phyloP scores from a whole-genome alignment of 1,284 basidiomycete species.

The Cutaneotrichosporon cavernicola region DNA sequence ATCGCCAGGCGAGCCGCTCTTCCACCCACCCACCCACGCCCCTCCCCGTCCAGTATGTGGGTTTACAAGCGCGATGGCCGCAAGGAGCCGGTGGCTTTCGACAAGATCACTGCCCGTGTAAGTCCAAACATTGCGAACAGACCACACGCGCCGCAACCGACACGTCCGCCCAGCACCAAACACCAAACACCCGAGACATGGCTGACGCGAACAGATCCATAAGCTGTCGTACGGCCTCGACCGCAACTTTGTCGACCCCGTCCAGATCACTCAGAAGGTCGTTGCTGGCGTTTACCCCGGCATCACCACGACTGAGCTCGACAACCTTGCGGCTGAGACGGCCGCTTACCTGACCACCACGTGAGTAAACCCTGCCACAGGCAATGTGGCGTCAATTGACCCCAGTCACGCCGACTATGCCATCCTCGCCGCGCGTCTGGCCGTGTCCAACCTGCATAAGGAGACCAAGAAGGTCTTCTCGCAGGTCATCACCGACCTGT shows the following conservation, averaged over 20 bases:
- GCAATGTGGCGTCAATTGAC: conserved; percentile 69
- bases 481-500: conserved; percentile 84
- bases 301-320: conserved; percentile 88
- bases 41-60: conserved; percentile 44
- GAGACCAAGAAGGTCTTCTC: conserved; percentile 98
- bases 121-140: conserved; percentile 6
- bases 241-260: conserved; percentile 86
- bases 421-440: conserved; percentile 86
- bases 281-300: conserved; percentile 93
- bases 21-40: not conserved
- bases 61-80: conserved; percentile 53
- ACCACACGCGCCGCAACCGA: not conserved
- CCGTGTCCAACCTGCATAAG: conserved; percentile 98
- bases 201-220: conserved; percentile 62
- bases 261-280: conserved; percentile 94
- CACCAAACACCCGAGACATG: not conserved
- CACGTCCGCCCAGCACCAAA: not conserved
- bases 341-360: conserved; percentile 91
- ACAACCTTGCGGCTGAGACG: conserved; percentile 94
- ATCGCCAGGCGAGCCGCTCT: conserved; percentile 1
- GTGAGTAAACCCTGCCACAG: conserved; percentile 40
- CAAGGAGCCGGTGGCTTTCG: conserved; percentile 49
- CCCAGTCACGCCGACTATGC: conserved; percentile 89
- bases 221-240: conserved; percentile 98
- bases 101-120: conserved; percentile 36